Evolutionary conservation across 495 filamentous ascomycete species (phyloP), one percentile per base, ranked within the genome.

Genomic region (Podospora appendiculata): DNA sequence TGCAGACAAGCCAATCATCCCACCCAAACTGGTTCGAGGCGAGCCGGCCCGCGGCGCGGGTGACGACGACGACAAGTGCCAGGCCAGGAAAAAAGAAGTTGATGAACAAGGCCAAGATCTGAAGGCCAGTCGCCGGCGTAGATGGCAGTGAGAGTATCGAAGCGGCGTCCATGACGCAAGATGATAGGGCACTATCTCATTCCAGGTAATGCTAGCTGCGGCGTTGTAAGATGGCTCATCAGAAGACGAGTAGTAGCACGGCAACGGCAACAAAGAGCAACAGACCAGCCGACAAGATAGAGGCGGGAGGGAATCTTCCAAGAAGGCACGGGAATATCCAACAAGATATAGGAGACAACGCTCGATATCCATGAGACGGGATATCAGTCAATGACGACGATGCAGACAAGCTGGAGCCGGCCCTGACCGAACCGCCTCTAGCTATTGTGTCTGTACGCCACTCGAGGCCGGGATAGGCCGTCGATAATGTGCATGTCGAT

Each of bases 61-160:
- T 52, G 19, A 67, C 39, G 34, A 78, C 61, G 7, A 74, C 62
- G 25, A 77, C 51, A 1, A 74, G 67, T 12, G 73, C 71, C 6
- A 80, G 52, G 13, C 67, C 61, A 10, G 75, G 66, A 43, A 80
- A 79, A 45, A 70, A 70, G 46, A 77, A 63, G 32, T 73, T 70
- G 51, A 80, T 60, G 18, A 67, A 72, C 43, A 77, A 59, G 11
- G 73, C 75, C 33, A 65, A 65, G 25, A 59, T 66, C 54, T 79
- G 76, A 16, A 70, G 65, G n/a, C 52, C 51, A 17, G 56, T 54
- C 13, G 55, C 57, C 52, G 58, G 48, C 41, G 11, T 50, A 9
- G 50, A 32, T 12, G 63, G 54, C 32, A 54, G 53, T 32, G 45
- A 47, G 9, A 62, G 44, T 36, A 56, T 45, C 39, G 57, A 56